Percentiles rank a stretch among this genome's conserved stretches.
Evolutionary conservation across 441 rosid genomes (phyloP).

Genomic region (Gossypium trilobum): DNA sequence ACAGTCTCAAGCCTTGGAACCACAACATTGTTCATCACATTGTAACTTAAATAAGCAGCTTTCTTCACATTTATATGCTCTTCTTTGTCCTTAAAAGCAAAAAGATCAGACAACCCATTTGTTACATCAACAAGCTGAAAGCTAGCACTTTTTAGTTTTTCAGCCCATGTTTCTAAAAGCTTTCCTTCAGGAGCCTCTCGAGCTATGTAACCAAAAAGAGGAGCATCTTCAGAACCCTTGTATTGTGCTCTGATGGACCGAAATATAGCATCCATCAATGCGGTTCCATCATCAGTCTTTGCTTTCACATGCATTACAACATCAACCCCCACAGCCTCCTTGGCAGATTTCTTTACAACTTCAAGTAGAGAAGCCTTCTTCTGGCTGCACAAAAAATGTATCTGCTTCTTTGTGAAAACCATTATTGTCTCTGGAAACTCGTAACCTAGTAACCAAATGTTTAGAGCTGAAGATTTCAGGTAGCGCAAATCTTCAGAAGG

Average conservation of each 20-base stretch:
- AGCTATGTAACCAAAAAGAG: constrained; percentile 40
- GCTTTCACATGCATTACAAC: constrained; percentile 47
- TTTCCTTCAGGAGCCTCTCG: constrained; percentile 57
- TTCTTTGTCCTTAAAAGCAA: constrained; percentile 44
- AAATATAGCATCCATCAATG: constrained; percentile 42
- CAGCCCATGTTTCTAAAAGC: constrained; percentile 53
- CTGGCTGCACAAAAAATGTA: constrained; percentile 53
- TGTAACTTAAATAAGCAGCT: constrained; percentile 43
- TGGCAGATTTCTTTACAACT: constrained; percentile 38
- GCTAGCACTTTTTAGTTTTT: constrained; percentile 33
- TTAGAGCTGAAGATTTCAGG: constrained; percentile 60
- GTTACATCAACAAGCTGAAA: constrained; percentile 40
- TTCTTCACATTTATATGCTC: constrained; percentile 51
- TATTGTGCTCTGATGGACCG: constrained; percentile 31
- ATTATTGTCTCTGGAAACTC: constrained; percentile 70
- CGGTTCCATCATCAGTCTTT: constrained; percentile 41
- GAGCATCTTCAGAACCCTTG: constrained; percentile 25
- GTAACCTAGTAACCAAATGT: constrained; percentile 62
- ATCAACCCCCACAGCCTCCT: constrained; percentile 41
- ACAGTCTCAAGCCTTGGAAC: constrained; percentile 58
- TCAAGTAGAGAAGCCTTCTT: constrained; percentile 54
- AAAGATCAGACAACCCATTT: constrained; percentile 50
- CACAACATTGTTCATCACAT: constrained; percentile 48
- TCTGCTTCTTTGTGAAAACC: constrained; percentile 52
- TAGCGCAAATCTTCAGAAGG: constrained; percentile 52